Base-by-base conservation (phyloP, 495 filamentous ascomycete genomes). In the Venustampulla echinocandica region DNA sequence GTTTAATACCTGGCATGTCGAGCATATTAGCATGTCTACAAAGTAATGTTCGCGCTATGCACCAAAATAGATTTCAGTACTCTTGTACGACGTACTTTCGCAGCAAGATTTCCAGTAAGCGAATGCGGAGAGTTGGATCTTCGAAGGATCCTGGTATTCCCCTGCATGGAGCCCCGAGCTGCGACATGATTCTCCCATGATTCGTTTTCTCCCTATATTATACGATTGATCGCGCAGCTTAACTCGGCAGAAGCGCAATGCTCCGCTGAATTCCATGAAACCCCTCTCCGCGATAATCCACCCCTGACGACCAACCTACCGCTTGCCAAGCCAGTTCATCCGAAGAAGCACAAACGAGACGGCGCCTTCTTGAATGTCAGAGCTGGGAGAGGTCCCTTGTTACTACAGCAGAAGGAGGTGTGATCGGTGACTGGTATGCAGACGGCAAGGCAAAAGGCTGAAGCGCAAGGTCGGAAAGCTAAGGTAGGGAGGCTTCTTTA, bases 391-490 rank as follows among this genome's bases (percentile, higher is more conserved):
- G 22, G 46, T 46, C 42, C 43, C 40, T 47, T 41, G 28, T 39
- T 46, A 53, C 24, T 25, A 50, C 24, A 46, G 49, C 18, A 52
- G 51, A 22, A 44, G 56, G 53, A 50, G 57, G 50, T 32, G 53
- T 24, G 44, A 55, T 44, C 40, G 49, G 54, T 50, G 51, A 53
- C 51, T 57, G 65, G 62, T 58, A 77, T 77, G 74, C 73, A 75
- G 69, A 61, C 72, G 59, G 68, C 70, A 50, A 87, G 80, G 75
- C 79, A 76, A 47, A 89, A 85, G 75, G 82, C 84, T 68, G 90
- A 92, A 74, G 74, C 84, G 67, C 84, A 87, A 73, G 84, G 82
- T 76, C 85, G 92, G 67, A 89, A 90, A 74, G 84, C 84, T 64
- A 95, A 95, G 84, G 89, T 94, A 54, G 50, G 73, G 40, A 10